Percentiles rank a stretch among this genome's conserved stretches.
phyloP scores from a whole-genome alignment of 306 rosid species.

The Arachis hypogaea region DNA sequence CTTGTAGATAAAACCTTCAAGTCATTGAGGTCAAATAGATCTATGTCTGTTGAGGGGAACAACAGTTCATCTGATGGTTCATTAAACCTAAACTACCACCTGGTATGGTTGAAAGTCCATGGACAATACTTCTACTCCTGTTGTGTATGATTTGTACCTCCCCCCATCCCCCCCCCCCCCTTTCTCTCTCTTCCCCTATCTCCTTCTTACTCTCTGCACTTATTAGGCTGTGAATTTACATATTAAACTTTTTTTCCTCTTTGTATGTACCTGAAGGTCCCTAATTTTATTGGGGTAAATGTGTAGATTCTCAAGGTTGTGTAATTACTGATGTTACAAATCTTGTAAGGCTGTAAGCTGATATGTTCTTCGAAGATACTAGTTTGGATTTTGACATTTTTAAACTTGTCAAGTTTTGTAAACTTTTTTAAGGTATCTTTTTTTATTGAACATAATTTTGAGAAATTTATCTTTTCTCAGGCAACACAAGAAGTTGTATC shows the following conservation, averaged over 20 bases:
- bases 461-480: slow-evolving; percentile 46
- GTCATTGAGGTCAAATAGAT: slow-evolving; percentile 67
- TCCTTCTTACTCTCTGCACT: slow-evolving; percentile 17
- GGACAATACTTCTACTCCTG: slow-evolving; percentile 4
- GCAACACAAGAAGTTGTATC: slow-evolving; percentile 86
- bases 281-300: slow-evolving; percentile 74
- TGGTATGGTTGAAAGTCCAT: slow-evolving; percentile 50
- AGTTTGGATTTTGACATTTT: slow-evolving; percentile 13
- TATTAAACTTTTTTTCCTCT: slow-evolving; percentile 32
- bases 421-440: not conserved
- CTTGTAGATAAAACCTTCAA: slow-evolving; percentile 64
- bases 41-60: slow-evolving; percentile 42
- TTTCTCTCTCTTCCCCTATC: not conserved
- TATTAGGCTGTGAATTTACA: slow-evolving; percentile 24
- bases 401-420: slow-evolving; percentile 4
- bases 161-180: too few species aligned
- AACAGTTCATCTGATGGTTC: slow-evolving; percentile 38
- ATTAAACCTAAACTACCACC: slow-evolving; percentile 49
- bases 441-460: slow-evolving; percentile 22
- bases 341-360: slow-evolving; percentile 80
- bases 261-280: slow-evolving; percentile 65
- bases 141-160: slow-evolving; percentile 1
- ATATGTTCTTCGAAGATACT: slow-evolving; percentile 21
- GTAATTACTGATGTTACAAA: slow-evolving; percentile 56
- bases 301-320: slow-evolving; percentile 57